Conservation (phyloP, 306 rosid species). For the Morella rubra region DNA sequence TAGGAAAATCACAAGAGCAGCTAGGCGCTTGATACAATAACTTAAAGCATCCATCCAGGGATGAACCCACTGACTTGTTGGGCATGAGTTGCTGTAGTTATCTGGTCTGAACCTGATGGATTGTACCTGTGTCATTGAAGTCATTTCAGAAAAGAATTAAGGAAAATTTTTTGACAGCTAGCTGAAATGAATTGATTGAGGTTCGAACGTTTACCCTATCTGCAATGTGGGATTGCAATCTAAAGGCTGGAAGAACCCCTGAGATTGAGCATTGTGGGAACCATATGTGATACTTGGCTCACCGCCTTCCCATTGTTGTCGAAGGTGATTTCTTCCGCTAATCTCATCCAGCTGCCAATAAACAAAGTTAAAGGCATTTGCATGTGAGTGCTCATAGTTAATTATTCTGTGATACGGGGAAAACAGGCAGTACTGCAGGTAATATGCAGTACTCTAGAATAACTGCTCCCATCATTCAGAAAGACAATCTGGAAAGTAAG, state of each 20-base stretch:
- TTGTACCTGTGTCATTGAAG: slow-evolving; percentile 28
- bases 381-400: not conserved
- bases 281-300: slow-evolving; percentile 68
- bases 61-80: slow-evolving; percentile 55
- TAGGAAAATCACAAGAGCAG: slow-evolving; percentile 2
- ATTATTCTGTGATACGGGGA: not conserved
- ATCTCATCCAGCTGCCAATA: slow-evolving; percentile 76
- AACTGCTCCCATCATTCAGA: not conserved
- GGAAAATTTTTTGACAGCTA: no score
- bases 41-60: slow-evolving; percentile 67
- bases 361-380: not conserved
- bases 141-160: no score
- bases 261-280: slow-evolving; percentile 51
- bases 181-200: not conserved
- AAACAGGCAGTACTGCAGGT: not conserved
- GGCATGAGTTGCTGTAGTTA: slow-evolving; percentile 37
- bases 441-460: not conserved
- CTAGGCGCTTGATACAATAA: not conserved
- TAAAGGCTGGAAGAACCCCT: slow-evolving; percentile 49
- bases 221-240: slow-evolving; percentile 55
- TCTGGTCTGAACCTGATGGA: slow-evolving; percentile 39
- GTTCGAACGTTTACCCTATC: slow-evolving; percentile 47
- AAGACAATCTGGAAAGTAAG: not conserved
- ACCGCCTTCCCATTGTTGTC: slow-evolving; percentile 77
- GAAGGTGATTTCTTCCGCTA: slow-evolving; percentile 58